These are phyloP conservation scores for Trichosanthes cucumerina DNA, from an alignment of 306 rosid species.

Conservation along the genomic window DNA sequence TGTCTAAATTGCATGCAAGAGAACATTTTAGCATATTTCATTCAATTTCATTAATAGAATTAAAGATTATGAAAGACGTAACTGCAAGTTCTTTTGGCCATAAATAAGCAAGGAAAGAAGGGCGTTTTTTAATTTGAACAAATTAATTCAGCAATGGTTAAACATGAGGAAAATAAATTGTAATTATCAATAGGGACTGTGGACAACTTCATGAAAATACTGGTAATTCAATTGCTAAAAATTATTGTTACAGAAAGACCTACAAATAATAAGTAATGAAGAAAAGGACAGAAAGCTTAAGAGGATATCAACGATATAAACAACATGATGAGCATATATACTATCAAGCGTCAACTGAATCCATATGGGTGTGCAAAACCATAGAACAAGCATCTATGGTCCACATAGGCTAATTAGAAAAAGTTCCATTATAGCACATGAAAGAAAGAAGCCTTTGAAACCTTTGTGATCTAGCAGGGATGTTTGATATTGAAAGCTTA, in stretches of 20 bases:
- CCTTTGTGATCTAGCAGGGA: constrained; percentile 48
- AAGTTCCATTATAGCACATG: not conserved
- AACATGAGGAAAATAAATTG: not conserved
- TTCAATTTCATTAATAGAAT: not conserved
- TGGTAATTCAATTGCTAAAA: not conserved
- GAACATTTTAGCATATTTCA: not conserved
- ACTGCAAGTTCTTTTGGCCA: not conserved
- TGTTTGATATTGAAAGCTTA: constrained; percentile 70
- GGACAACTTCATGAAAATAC: not conserved
- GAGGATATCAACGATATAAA: not conserved
- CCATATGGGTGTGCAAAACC: not conserved
- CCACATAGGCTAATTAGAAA: not conserved
- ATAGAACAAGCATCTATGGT: not conserved
- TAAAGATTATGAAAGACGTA: not conserved
- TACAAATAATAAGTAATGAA: not conserved
- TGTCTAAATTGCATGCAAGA: not conserved
- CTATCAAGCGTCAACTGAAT: not conserved
- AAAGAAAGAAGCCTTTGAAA: constrained; percentile 19
- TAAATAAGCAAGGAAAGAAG: not conserved
- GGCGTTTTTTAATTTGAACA: not conserved
- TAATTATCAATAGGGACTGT: not conserved
- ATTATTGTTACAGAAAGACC: not conserved
- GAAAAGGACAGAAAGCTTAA: not conserved
- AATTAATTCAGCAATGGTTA: not conserved
- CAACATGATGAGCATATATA: not conserved